Percentiles rank a stretch among this genome's conserved stretches.
Evolutionary conservation across 345 rosid genomes (phyloP).

Genomic region (Aquilaria malaccensis): DNA sequence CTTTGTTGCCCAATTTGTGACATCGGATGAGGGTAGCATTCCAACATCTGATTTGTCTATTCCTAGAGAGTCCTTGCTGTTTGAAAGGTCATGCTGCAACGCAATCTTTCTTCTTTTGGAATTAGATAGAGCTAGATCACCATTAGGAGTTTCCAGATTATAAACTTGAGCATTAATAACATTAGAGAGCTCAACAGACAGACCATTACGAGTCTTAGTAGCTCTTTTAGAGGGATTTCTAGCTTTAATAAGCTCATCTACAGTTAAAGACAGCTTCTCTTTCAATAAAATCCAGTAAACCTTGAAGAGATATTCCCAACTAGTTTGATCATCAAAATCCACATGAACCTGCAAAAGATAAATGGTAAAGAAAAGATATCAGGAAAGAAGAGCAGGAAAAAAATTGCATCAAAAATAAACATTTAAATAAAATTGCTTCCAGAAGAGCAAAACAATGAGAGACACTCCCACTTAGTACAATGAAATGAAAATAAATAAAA

Average conservation of each 20-base stretch:
- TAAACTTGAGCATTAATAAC: slow-evolving; percentile 23
- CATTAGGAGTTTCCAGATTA: slow-evolving; percentile 21
- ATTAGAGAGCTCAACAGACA: slow-evolving; percentile 25
- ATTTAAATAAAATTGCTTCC: no score
- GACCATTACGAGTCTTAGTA: slow-evolving; percentile 25
- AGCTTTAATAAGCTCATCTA: slow-evolving; percentile 65
- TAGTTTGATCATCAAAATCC: slow-evolving; percentile 90
- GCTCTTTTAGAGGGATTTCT: slow-evolving; percentile 71
- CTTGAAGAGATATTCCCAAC: slow-evolving; percentile 99
- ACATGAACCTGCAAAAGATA: slow-evolving; percentile 65
- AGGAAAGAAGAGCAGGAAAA: neutral
- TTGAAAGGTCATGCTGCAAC: slow-evolving; percentile 22
- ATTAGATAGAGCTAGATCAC: slow-evolving; percentile 33
- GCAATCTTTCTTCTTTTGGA: slow-evolving; percentile 49
- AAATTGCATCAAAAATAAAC: no score
- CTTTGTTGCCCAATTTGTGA: slow-evolving; percentile 71
- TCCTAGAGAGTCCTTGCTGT: slow-evolving; percentile 19
- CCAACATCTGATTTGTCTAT: slow-evolving; percentile 21
- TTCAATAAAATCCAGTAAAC: slow-evolving; percentile 77
- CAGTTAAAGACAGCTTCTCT: slow-evolving; percentile 60
- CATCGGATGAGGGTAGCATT: slow-evolving; percentile 19
- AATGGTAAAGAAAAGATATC: slow-evolving; percentile 8
- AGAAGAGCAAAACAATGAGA: no score
- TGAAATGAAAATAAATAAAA: no score
- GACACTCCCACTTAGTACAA: no score